Base-by-base conservation (phyloP, 2,329 filamentous ascomycete genomes). In the Nigrograna mackinnonii region DNA sequence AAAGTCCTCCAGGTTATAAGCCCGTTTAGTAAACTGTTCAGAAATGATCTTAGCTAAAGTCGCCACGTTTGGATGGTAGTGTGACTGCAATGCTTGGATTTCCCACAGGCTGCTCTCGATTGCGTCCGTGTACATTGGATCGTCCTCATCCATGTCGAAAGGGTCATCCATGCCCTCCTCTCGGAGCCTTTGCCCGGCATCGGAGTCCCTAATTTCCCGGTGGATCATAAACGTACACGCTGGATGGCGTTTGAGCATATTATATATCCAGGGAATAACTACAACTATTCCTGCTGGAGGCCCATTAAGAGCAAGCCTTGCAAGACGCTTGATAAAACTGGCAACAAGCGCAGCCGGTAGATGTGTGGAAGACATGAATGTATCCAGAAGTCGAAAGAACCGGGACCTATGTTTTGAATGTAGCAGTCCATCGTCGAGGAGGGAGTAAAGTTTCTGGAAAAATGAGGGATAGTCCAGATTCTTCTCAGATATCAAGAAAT, bases 101-200 rank as follows among this genome's bases (percentile, higher is more conserved):
- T 99, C 94, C 95, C 94, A 99, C 6, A 99, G 73, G 66, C 87
- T 91, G 68, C 90, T 96, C 44, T 97, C 91, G 45, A 99, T 89
- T 14, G 95, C 94, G 28, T 79, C 71, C 1, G 91, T 96, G 66
- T 86, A 78, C 79, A 91, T 89, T 0, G 94, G 95, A 51, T 99
- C 89, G 20, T 74, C 60, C 68, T 96, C 89, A 4, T 82, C 73
- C 38, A 85, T 78, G 44, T 87, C 67, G 63, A 96, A 99, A 0
- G 89, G 86, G 60, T 99, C 95, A 34, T 79, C 71, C 72, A 83
- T 79, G 33, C 82, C 83, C 22, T 78, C 67, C 21, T 79, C 77
- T 54, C 87, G 80, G 17, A 91, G 71, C 37, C 77, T 60, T 39
- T 79, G 78, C 55, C 79, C 82, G 37, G 75, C 71, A 39, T 83